Evolutionary conservation across 164 flowering plant species (phyloP).

Genomic region (Chimonanthus salicifolius): DNA sequence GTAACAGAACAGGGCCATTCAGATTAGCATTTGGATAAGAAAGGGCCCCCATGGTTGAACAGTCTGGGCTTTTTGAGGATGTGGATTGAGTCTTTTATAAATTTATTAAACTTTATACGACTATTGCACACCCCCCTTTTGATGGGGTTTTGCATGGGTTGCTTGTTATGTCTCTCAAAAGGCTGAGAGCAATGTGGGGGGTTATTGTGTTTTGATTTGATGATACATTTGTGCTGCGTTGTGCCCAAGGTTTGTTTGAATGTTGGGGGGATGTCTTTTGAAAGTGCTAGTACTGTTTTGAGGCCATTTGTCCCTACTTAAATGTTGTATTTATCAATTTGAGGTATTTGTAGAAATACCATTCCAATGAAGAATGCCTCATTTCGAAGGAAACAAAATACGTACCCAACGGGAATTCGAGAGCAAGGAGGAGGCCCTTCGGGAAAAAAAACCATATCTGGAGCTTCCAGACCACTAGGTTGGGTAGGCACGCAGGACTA

Average conservation of each 20-base stretch:
- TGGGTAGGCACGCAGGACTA: too few species aligned
- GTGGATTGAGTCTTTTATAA: not conserved
- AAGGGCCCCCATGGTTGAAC: too few species aligned
- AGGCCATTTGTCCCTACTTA: not conserved
- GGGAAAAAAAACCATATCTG: too few species aligned
- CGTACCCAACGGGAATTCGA: too few species aligned
- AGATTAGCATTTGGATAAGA: not conserved
- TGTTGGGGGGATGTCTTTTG: constrained; percentile 13
- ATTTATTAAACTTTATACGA: not conserved
- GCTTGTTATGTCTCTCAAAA: constrained; percentile 32
- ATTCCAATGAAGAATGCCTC: not conserved
- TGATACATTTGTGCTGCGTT: constrained; percentile 27
- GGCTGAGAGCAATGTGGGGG: constrained; percentile 33
- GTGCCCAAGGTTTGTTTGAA: constrained; percentile 37
- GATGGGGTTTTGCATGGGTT: constrained; percentile 23
- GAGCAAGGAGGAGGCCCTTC: too few species aligned
- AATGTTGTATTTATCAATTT: not conserved
- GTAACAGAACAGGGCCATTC: constrained; percentile 47
- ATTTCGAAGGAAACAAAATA: too few species aligned
- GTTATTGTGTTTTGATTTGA: constrained; percentile 24
- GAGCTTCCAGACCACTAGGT: too few species aligned
- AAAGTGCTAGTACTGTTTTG: constrained; percentile 5
- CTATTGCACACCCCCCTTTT: constrained; percentile 9
- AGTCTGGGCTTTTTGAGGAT: not conserved
- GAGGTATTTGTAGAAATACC: not conserved